These are phyloP conservation scores for Dactylellina cionopaga DNA, from an alignment of 2,329 filamentous ascomycete species.

Conservation along the genomic window DNA sequence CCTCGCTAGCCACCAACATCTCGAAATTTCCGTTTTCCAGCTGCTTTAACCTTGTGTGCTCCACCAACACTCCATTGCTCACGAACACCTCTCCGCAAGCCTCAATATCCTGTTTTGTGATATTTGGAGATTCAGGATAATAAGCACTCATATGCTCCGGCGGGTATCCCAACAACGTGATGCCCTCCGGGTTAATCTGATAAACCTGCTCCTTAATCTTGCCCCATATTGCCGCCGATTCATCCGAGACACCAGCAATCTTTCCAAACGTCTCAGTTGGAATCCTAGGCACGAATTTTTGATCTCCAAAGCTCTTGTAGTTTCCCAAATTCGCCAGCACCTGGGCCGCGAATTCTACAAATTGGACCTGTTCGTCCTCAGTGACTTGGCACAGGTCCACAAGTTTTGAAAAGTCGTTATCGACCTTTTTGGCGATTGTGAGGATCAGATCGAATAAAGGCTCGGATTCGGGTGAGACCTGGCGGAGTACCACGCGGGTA, in stretches of 20 bases:
- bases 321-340: conserved; percentile 84
- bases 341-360: conserved; percentile 80
- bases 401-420: conserved; percentile 76
- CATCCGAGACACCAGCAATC: conserved; percentile 69
- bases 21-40: conserved; percentile 70
- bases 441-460: conserved; percentile 83
- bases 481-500: conserved; percentile 79
- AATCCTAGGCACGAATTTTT: conserved; percentile 82
- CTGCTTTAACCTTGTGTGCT: conserved; percentile 81
- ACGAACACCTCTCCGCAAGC: conserved; percentile 78
- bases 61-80: conserved; percentile 74
- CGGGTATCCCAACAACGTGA: conserved; percentile 80
- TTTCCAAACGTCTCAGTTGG: conserved; percentile 72
- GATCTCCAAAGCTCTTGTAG: conserved; percentile 84
- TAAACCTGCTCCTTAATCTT: conserved; percentile 78
- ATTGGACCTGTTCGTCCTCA: conserved; percentile 72
- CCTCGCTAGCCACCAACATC: conserved; percentile 65
- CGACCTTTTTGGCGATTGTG: conserved; percentile 72
- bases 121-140: conserved; percentile 78
- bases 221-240: conserved; percentile 73
- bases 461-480: conserved; percentile 83
- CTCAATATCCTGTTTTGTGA: conserved; percentile 79
- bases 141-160: conserved; percentile 82
- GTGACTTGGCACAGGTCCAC: conserved; percentile 73
- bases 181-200: conserved; percentile 65